Evolutionary conservation across 1,284 basidiomycete species (phyloP), one percentile per base, ranked within the genome.

Genomic region (Ceratobasidium sp.): DNA sequence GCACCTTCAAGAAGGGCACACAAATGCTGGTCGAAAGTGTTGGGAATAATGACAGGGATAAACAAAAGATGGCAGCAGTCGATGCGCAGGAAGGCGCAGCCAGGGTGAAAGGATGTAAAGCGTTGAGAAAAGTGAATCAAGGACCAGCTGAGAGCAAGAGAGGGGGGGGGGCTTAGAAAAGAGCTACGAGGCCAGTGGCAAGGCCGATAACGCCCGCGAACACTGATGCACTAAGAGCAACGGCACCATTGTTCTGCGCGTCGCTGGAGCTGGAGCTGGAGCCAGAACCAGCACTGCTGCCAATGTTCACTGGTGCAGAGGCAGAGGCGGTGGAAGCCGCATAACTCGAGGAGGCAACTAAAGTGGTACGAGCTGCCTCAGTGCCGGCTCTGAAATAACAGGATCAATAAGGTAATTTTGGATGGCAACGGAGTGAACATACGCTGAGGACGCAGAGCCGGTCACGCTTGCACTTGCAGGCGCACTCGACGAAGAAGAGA

Each of bases 1-100:
- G 8, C 56, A 71, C 62, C 62, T 64, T 64, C 31, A 50, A 48
- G 48, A 64, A 64, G 62, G 47, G 22, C 47, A 8, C 29, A 27
- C 31, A 51, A 48, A 56, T 44, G 44, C 33, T 54, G 65, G 65
- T 67, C 53, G 50, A 67, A 56, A 44, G 51, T 44, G 50, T 56
- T 54, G 59, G 51, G 64, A 67, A 67, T 27, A 67, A 67, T 54
- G 53, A 54, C 51, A 54, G 41, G 29, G n/a, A n/a, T n/a, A n/a
- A 17, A 67, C 33, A 56, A 45, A 45, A 9, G 41, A 45, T 27
- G 36, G 29, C 17, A 19, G 50, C 48, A 64, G 36, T 51, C 48
- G 62, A 64, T 51, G 62, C 62, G 47, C 48, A n/a, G 48, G 50
- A 24, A 67, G 51, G 51, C 65, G 65, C 36, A 54, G 65, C 69